Percentiles rank a stretch among this genome's conserved stretches.
Evolutionary conservation across 2,329 filamentous ascomycete genomes (phyloP).

Genomic region (Colletotrichum sp.): DNA sequence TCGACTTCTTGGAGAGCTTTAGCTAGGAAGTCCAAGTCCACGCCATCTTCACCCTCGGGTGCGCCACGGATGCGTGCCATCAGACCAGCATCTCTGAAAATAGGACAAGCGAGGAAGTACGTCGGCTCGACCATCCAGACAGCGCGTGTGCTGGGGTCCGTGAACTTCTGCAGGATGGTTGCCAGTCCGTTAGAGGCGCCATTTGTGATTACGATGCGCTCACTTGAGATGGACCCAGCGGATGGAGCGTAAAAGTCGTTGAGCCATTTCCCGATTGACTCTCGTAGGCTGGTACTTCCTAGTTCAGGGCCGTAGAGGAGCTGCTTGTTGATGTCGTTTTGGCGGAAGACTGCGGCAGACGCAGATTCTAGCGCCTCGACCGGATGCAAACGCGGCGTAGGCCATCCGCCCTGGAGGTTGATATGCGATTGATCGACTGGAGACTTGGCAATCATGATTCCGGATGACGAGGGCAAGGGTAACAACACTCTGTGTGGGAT

Average conservation of each 20-base stretch:
- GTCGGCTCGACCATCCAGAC: slow-evolving; percentile 84
- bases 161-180: slow-evolving; percentile 77
- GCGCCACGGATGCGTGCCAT: slow-evolving; percentile 64
- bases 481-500: not conserved
- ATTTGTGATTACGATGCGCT: slow-evolving; percentile 79
- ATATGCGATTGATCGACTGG: not conserved
- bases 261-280: slow-evolving; percentile 71
- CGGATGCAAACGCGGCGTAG: not conserved
- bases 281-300: not conserved
- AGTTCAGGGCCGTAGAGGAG: not conserved
- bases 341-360: not conserved
- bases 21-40: slow-evolving; percentile 69
- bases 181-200: slow-evolving; percentile 85
- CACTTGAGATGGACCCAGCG: slow-evolving; percentile 36
- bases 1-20: slow-evolving; percentile 39
- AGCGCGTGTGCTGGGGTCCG: slow-evolving; percentile 77
- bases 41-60: slow-evolving; percentile 77
- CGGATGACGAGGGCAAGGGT: not conserved
- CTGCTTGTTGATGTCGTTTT: not conserved
- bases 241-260: slow-evolving; percentile 57
- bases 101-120: slow-evolving; percentile 80
- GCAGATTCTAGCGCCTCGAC: not conserved
- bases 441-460: not conserved
- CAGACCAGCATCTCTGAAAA: slow-evolving; percentile 43
- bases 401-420: not conserved